Base-by-base conservation (phyloP, 495 filamentous ascomycete species). In the Massariosphaeria phaeospora region DNA sequence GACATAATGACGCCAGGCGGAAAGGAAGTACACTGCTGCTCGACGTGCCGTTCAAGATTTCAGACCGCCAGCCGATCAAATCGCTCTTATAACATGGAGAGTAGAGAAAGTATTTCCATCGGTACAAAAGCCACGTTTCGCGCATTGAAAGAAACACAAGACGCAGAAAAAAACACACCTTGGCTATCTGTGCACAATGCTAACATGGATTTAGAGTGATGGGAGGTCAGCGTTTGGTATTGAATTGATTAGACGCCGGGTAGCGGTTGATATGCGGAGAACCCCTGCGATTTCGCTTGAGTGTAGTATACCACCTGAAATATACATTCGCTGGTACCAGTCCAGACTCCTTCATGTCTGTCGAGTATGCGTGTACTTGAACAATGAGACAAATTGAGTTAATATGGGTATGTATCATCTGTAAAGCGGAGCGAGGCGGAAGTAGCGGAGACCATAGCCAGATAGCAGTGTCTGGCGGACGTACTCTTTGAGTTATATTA, bases 81-180 rank as follows among this genome's bases (percentile, higher is more conserved):
- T n/a, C 12, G 20, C 10, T 21, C 2, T 30, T 10, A 26, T 38
- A 17, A 7, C 20, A 21, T 8, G 46, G 13, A 18, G 9, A 33
- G 11, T 13, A 36, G 17, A 36, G 10, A 34, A 20, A 10, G 38
- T 21, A 48, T 6, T 15, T 39, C 13, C 35, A 34, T 25, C n/a
- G 17, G 20, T 34, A 41, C 21, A 21, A 39, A 41, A 52, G 48
- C 34, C 48, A 52, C 48, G 48, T 52, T 52, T 52, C 48, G 26
- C 35, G 42, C 35, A 31, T 24, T 12, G 48, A 23, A 23, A 21
- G 7, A 23, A 48, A 29, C 27, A 36, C 23, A n/a, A 10, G 33
- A 21, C 5, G 11, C 15, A 18, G 15, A 52, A 26, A 9, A 23
- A 52, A 4, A 26, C 20, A 25, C 42, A 6, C n/a, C 42, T 18